Evolutionary conservation across 495 filamentous ascomycete species (phyloP).

Genomic region (Letharia columbiana): DNA sequence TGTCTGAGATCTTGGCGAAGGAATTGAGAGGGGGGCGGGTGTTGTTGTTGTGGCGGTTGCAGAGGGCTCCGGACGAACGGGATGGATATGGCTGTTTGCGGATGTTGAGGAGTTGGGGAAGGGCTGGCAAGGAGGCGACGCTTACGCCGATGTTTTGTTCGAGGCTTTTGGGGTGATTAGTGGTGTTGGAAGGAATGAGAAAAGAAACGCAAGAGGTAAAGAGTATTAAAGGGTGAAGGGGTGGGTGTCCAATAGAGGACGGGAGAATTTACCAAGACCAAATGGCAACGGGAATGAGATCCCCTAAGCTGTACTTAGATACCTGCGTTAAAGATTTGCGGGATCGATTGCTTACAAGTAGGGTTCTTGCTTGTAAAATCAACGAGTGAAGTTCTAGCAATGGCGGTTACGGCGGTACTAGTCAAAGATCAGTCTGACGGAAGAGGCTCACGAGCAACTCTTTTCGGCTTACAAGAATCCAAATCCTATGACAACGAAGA

Average conservation of each 20-base stretch:
- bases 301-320: neutral
- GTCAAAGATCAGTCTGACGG: neutral
- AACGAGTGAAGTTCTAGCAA: neutral
- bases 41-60: neutral
- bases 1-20: neutral
- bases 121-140: constrained; percentile 8
- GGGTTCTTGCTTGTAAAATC: neutral
- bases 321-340: no score
- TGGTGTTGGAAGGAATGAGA: neutral
- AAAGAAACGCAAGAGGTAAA: neutral
- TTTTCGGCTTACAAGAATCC: neutral
- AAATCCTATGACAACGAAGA: neutral
- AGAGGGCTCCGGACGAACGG: neutral
- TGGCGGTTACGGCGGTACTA: neutral
- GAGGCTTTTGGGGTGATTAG: neutral
- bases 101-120: constrained; percentile 1
- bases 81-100: neutral
- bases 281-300: neutral
- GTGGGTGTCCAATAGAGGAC: neutral
- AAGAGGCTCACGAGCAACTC: neutral
- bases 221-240: neutral
- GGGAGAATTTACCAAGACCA: neutral
- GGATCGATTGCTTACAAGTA: neutral
- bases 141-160: constrained; percentile 3
- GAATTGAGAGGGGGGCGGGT: neutral